phyloP scores from a whole-genome alignment of 1,139 yeast species.

The Hanseniaspora gamundiae region DNA sequence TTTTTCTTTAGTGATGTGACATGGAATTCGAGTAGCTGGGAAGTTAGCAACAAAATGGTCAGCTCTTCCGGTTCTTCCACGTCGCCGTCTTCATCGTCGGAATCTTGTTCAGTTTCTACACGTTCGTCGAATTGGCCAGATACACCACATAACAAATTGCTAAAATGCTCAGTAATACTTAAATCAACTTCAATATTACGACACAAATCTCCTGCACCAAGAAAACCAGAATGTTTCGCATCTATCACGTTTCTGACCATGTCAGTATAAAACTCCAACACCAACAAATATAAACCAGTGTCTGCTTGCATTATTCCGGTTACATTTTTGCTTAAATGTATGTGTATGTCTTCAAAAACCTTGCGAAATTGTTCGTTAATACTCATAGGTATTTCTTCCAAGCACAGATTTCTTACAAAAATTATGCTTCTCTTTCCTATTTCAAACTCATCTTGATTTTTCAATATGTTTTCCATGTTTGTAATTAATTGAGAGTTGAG shows the following conservation, averaged over 20 bases:
- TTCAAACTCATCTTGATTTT: conserved; percentile 9
- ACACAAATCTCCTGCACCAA: conserved; percentile 2
- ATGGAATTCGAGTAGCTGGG: conserved; percentile 4
- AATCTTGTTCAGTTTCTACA: conserved; percentile 1
- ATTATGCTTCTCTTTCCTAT: conserved; percentile 20
- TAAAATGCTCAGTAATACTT: conserved; percentile 1
- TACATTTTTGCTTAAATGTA: neutral
- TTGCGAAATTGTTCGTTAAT: neutral
- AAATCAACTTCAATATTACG: neutral
- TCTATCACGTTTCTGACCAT: neutral
- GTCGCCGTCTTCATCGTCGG: conserved; percentile 2
- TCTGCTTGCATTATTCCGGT: neutral
- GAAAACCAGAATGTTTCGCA: neutral
- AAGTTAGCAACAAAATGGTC: conserved; percentile 2
- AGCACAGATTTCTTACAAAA: conserved; percentile 18
- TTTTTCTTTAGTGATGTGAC: neutral
- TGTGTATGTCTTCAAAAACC: neutral
- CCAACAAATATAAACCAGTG: neutral
- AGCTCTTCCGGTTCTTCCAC: conserved; percentile 4
- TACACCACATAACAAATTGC: conserved; percentile 1
- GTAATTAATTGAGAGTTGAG: neutral
- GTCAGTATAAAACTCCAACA: neutral
- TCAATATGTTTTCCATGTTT: conserved; percentile 1
- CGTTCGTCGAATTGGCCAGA: conserved; percentile 1
- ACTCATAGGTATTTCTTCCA: conserved; percentile 11